Base-by-base conservation (phyloP, 176 grass and related monocot species). In the Phoenix roebelenii region DNA sequence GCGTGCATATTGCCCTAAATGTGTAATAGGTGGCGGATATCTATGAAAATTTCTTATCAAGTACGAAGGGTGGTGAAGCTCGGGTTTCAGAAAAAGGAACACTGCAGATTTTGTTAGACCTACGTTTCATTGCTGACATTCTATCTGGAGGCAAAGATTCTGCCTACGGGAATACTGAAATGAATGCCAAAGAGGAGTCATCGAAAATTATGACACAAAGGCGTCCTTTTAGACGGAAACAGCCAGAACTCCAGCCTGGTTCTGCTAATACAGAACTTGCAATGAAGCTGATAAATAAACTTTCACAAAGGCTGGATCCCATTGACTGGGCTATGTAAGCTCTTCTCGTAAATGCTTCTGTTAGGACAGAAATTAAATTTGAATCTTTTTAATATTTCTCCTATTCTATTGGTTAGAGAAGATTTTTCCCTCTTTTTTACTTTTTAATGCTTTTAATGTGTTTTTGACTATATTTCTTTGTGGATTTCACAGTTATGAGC, bases 311-410 rank as follows among this genome's bases (percentile, higher is more conserved):
- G 78, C 72, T 98, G 56, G 93, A 98, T 78, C 93, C 93, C 0
- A 92, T 98, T 78, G 93, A 98, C 58, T 98, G 93, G 93, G 93
- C 93, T 64, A 98, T 81, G 93, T 98, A 92, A 92, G 93, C 49
- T 73, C 17, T 58, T 72, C 39, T 52, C 15, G 16, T 55, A 39
- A 72, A 7, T 53, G 23, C 7, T 35, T 32, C 4, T 61, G 10
- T 4, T 23, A 44, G 35, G 6, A 44, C 35, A 44, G 12, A 39
- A 9, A 44, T 44, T 44, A 44, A 44, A 44, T 44, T 44, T 44
- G 35, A 44, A 44, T 14, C 35, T 12, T 44, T 39, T 44, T 12
- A 44, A 1, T 12, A 2, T 44, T 14, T 44, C 35, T 44, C 35
- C 7, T 44, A 44, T 44, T 44, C 7, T 44, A 44, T 44, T 44